Evolutionary conservation across 306 rosid genomes (phyloP).

Genomic region (Prunus campanulata): DNA sequence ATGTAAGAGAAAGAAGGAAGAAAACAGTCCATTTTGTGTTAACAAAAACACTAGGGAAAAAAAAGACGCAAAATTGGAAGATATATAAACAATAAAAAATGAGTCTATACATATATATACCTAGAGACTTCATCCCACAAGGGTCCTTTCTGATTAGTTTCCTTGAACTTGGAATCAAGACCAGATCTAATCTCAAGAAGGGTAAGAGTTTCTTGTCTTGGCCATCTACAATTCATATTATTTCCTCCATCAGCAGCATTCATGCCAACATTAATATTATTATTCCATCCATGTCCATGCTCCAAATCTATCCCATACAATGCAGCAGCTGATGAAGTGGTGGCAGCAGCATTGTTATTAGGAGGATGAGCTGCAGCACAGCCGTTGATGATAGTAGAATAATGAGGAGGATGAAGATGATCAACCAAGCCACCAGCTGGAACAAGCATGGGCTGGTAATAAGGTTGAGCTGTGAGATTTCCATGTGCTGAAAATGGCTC

Average conservation of each 20-base stretch:
- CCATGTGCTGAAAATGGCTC: slow-evolving; percentile 29
- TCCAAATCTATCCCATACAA: slow-evolving; percentile 8
- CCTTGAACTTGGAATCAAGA: slow-evolving; percentile 77
- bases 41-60: not conserved
- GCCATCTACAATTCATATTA: slow-evolving; percentile 50
- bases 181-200: slow-evolving; percentile 89
- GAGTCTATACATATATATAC: slow-evolving; percentile 28
- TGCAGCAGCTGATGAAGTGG: not conserved
- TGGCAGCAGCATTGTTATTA: not conserved
- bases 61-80: not conserved
- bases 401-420: not conserved
- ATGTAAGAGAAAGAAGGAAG: not conserved
- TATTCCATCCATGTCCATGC: slow-evolving; percentile 6
- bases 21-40: not conserved
- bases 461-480: not conserved
- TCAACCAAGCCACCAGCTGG: slow-evolving; percentile 1
- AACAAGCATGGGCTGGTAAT: not conserved
- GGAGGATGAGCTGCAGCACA: not conserved
- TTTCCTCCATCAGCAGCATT: slow-evolving; percentile 37
- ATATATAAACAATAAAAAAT: not conserved
- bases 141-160: slow-evolving; percentile 74
- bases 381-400: not conserved
- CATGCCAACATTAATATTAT: not conserved
- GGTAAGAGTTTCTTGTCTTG: slow-evolving; percentile 76
- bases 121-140: slow-evolving; percentile 86